Evolutionary conservation across 148 eudicot species (phyloP).

Genomic region (Camellia lanceoleosa): DNA sequence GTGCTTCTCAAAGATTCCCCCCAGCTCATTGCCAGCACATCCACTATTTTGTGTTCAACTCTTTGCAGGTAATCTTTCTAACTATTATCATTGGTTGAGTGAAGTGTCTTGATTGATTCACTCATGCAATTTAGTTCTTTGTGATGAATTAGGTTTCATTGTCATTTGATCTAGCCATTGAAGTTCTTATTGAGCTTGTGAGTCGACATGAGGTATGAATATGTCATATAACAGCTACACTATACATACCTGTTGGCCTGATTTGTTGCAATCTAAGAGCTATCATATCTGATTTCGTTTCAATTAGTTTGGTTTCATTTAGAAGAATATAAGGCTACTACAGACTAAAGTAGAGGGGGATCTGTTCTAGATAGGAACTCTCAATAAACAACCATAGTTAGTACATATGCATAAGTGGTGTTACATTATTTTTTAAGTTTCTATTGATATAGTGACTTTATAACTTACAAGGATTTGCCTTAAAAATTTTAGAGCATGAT

Average conservation of each 20-base stretch:
- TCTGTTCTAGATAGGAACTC: neutral
- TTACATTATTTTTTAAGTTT: too few species aligned
- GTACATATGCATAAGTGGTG: too few species aligned
- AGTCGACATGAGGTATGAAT: conserved; percentile 81
- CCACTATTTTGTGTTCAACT: conserved; percentile 86
- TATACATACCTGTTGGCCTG: neutral
- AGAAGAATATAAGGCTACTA: neutral
- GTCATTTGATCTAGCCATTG: conserved; percentile 82
- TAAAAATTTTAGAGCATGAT: too few species aligned
- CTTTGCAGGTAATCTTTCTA: conserved; percentile 59
- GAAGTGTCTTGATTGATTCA: conserved; percentile 18
- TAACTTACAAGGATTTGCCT: too few species aligned
- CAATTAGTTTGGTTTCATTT: neutral
- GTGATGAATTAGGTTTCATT: conserved; percentile 55
- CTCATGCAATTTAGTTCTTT: conserved; percentile 15
- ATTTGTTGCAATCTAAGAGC: conserved; percentile 7
- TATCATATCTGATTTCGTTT: neutral
- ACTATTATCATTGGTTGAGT: conserved; percentile 16
- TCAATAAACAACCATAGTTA: neutral
- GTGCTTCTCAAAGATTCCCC: conserved; percentile 75
- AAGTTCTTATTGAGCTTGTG: conserved; percentile 88
- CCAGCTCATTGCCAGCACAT: conserved; percentile 68
- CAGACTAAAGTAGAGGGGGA: neutral
- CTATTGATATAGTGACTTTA: too few species aligned
- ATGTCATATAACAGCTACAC: conserved; percentile 3